These are phyloP conservation scores for Vanrija sp. DNA, from an alignment of 1,284 basidiomycete species.

Conservation along the genomic window DNA sequence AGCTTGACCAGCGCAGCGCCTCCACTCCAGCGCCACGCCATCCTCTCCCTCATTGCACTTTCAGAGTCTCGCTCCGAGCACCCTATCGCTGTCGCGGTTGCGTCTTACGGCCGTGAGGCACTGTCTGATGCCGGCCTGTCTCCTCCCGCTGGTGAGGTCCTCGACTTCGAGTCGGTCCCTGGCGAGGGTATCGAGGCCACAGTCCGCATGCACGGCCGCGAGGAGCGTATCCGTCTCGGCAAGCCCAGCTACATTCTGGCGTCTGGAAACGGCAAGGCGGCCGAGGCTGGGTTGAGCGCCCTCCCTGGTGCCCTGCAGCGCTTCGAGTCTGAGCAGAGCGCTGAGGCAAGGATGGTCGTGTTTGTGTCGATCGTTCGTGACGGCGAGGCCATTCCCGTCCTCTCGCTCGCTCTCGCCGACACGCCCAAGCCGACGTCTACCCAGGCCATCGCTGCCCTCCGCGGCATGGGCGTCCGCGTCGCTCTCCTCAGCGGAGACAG, in stretches of 20 bases:
- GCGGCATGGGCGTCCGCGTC: conserved; percentile 82
- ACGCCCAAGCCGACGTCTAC: conserved; percentile 74
- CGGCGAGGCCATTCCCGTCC: conserved; percentile 53
- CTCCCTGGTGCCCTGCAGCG: conserved; percentile 58
- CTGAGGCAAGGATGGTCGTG: conserved; percentile 74
- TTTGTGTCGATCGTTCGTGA: conserved; percentile 62
- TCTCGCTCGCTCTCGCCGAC: conserved; percentile 77
- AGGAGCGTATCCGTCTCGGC: conserved; percentile 62
- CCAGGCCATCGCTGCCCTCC: conserved; percentile 72
- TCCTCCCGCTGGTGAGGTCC: conserved; percentile 52
- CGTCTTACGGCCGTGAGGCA: conserved; percentile 69
- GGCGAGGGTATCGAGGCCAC: conserved; percentile 81
- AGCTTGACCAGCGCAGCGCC: conserved; percentile 42
- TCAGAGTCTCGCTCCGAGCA: conserved; percentile 92
- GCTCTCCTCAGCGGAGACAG: conserved; percentile 89
- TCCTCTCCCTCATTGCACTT: conserved; percentile 76
- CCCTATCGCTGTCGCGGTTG: conserved; percentile 88
- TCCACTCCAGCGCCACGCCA: conserved; percentile 54
- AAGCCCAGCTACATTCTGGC: conserved; percentile 62
- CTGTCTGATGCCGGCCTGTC: conserved; percentile 53
- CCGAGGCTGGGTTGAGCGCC: conserved; percentile 21
- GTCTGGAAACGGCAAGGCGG: conserved; percentile 17
- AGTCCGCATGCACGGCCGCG: conserved; percentile 52
- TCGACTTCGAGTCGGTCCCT: conserved; percentile 75
- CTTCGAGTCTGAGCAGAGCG: conserved; percentile 66